Percentiles rank a stretch among this genome's conserved stretches.
These are phyloP conservation scores for Tuber brumale DNA, from an alignment of 495 filamentous ascomycete species.

Conservation along the genomic window DNA sequence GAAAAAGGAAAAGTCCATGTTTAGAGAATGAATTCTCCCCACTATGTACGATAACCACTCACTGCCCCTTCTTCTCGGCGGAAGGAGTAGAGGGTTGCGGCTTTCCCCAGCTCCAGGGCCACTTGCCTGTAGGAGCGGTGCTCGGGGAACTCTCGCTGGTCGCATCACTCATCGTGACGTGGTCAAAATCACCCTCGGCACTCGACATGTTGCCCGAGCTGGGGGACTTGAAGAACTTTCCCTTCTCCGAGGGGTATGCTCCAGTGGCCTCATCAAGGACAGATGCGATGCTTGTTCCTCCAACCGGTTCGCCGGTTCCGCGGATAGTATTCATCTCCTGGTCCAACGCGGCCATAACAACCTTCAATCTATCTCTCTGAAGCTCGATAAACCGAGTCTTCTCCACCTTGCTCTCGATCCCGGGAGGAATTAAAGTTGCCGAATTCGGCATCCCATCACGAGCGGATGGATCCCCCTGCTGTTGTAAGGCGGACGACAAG, in stretches of 20 bases:
- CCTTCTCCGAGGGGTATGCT: conserved; percentile 12
- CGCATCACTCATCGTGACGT: conserved; percentile 37
- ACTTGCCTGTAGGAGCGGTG: conserved; percentile 31
- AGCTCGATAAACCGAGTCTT: conserved; percentile 39
- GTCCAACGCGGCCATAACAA: conserved; percentile 38
- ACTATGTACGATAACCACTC: neutral
- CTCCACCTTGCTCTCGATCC: conserved; percentile 33
- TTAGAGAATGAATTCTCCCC: neutral
- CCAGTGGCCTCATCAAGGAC: conserved; percentile 31
- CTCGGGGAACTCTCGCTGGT: conserved; percentile 22
- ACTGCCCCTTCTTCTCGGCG: conserved; percentile 25
- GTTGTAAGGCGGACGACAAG: conserved; percentile 56
- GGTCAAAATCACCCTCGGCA: conserved; percentile 35
- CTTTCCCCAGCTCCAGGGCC: conserved; percentile 33
- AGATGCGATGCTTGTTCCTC: conserved; percentile 30
- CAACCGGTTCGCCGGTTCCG: conserved; percentile 20
- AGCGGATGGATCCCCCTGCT: conserved; percentile 17
- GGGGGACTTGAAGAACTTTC: conserved; percentile 26
- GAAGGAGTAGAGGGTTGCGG: conserved; percentile 22
- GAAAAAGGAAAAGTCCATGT: neutral
- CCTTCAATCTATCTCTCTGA: conserved; percentile 36
- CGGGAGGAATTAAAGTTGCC: conserved; percentile 30
- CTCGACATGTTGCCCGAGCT: conserved; percentile 33
- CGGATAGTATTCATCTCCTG: conserved; percentile 36
- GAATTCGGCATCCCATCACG: conserved; percentile 18